Evolutionary conservation across 2,329 filamentous ascomycete genomes (phyloP).

Genomic region (Plenodomus tracheiphilus): DNA sequence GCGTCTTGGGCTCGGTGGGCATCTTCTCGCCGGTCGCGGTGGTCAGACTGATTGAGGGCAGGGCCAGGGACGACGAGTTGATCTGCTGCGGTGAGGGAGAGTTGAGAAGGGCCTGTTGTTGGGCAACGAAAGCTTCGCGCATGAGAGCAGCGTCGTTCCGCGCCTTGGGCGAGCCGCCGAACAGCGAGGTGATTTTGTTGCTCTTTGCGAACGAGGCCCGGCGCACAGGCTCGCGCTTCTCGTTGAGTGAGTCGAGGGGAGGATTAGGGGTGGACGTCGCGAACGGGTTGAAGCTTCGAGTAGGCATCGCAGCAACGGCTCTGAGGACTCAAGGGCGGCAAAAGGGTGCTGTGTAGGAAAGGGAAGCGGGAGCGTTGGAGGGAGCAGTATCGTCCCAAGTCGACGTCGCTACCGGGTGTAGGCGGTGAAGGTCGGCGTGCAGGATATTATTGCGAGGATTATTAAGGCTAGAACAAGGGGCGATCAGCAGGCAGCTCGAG

Average conservation of each 20-base stretch:
- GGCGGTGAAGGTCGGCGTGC: constrained; percentile 20
- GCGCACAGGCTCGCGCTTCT: constrained; percentile 57
- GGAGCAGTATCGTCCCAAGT: constrained; percentile 3
- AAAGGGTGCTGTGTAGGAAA: constrained; percentile 5
- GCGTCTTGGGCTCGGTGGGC: constrained; percentile 73
- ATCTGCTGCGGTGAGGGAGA: constrained; percentile 66
- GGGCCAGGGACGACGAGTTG: constrained; percentile 71
- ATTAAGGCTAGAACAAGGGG: constrained; percentile 12
- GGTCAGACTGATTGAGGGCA: constrained; percentile 91
- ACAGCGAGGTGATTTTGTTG: constrained; percentile 76
- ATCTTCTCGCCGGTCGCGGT: constrained; percentile 78
- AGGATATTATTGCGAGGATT: constrained; percentile 4
- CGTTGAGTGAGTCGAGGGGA: constrained; percentile 55
- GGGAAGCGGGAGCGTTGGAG: constrained; percentile 1
- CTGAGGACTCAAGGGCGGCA: neutral
- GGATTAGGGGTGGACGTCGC: constrained; percentile 56
- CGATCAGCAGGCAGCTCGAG: constrained; percentile 20
- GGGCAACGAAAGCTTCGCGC: constrained; percentile 66
- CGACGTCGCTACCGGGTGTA: constrained; percentile 6
- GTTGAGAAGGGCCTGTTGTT: constrained; percentile 64
- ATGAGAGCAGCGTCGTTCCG: constrained; percentile 66
- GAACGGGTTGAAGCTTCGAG: constrained; percentile 63
- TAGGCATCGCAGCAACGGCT: constrained; percentile 58
- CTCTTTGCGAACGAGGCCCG: constrained; percentile 62
- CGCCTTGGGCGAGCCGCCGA: constrained; percentile 76